Percentiles rank a stretch among this genome's conserved stretches.
phyloP scores from a whole-genome alignment of 2,329 filamentous ascomycete species.

The Alternaria gansuensis region DNA sequence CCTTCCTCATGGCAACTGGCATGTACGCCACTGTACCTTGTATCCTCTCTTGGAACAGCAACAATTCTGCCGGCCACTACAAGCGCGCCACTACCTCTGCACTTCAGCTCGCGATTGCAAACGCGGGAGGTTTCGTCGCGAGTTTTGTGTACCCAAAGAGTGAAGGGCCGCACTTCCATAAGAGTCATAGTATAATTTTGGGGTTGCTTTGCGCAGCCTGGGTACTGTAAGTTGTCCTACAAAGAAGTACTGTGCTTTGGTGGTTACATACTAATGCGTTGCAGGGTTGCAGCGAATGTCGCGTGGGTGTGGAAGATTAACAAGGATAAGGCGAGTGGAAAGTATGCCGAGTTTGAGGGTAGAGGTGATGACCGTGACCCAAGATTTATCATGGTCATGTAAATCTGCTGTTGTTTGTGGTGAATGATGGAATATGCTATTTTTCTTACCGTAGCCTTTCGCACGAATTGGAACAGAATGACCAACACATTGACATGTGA shows the following conservation, averaged over 20 bases:
- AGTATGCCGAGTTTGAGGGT: constrained; percentile 66
- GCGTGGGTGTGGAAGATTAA: constrained; percentile 71
- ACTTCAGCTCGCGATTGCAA: constrained; percentile 71
- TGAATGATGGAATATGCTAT: neutral
- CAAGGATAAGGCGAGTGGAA: constrained; percentile 67
- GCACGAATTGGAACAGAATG: neutral
- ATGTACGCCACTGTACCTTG: constrained; percentile 70
- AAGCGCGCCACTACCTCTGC: constrained; percentile 73
- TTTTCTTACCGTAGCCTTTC: neutral
- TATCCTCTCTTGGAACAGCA: constrained; percentile 71
- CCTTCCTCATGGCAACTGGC: constrained; percentile 72
- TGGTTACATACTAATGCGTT: neutral
- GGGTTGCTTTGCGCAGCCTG: constrained; percentile 69
- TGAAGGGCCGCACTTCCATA: constrained; percentile 66
- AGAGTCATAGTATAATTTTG: constrained; percentile 69
- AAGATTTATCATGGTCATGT: constrained; percentile 68
- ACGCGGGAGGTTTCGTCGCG: constrained; percentile 72
- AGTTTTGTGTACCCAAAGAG: constrained; percentile 68
- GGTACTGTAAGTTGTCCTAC: constrained; percentile 64
- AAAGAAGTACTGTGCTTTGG: neutral
- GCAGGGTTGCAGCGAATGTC: constrained; percentile 67
- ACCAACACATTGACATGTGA: neutral
- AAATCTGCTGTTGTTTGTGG: neutral
- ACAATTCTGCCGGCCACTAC: constrained; percentile 74
- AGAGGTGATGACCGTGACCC: constrained; percentile 71